Evolutionary conservation across 1,139 yeast genomes (phyloP), one percentile per base, ranked within the genome.

Genomic region (Blastobotrys persicus): DNA sequence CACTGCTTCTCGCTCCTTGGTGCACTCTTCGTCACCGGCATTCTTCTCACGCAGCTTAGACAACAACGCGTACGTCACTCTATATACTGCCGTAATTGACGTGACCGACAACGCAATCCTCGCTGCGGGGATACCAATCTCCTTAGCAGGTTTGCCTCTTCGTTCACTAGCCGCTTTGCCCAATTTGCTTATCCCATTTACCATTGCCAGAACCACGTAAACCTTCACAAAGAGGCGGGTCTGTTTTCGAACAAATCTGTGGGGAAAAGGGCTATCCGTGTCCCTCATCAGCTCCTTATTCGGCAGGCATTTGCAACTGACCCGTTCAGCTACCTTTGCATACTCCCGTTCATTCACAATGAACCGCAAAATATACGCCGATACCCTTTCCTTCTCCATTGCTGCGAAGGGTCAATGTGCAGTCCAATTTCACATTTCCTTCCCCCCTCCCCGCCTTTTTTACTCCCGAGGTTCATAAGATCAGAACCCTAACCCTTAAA

Each of bases 71-170:
- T 41, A 12, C 40, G 45, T 44, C 9, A 56, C 50, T 34, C 66
- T 58, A 56, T 65, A 67, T 13, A 59, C 46, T 11, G 59, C 61
- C 2, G 69, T 59, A 14, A 66, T 54, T 4, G 59, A 47, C 5
- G 65, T 53, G 3, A 67, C 19, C 1, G 67, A 52, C 1, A 61
- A 50, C 0, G 69, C 66, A 6, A 64, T 53, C 33, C 57, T 49
- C 19, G 57, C 54, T 17, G 58, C 51, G 13, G 51, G 53, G 18
- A 44, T 48, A 16, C 40, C 48, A 34, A 17, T 44, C 12, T 20
- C 32, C 40, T 5, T 31, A 5, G 28, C 28, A 23, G 28, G 9
- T 9, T 23, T 31, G 46, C 38, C 23, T 43, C 16, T 41, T 37
- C 48, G 19, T 48, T 34, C 38, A 45, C 28, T 47, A 26, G 47